phyloP scores from a whole-genome alignment of 2,329 filamentous ascomycete species.

The Trichophyton simii region DNA sequence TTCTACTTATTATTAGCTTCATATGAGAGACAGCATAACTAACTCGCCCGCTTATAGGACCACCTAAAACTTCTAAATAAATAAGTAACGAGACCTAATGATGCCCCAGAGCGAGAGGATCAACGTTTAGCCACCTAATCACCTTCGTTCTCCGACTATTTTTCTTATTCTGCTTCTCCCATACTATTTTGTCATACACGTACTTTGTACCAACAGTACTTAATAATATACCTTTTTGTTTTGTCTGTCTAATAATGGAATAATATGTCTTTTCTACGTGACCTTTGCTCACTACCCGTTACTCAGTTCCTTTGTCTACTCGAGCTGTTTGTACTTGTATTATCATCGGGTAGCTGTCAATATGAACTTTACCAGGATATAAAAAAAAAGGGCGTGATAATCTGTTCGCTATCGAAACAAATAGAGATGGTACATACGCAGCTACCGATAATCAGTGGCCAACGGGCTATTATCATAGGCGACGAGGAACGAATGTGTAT shows the following conservation, averaged over 20 bases:
- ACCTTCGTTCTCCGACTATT: background rate
- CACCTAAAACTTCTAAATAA: conserved; percentile 3
- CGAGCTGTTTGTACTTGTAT: background rate
- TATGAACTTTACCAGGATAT: too few relatives aligned
- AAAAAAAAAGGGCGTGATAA: too few relatives aligned
- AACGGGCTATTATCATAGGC: background rate
- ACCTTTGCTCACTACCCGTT: too few relatives aligned
- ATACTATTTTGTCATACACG: background rate
- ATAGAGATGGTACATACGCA: background rate
- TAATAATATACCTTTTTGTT: conserved; percentile 1
- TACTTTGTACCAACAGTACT: conserved; percentile 3
- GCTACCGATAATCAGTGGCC: background rate
- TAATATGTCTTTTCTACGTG: background rate
- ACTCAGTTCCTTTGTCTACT: too few relatives aligned
- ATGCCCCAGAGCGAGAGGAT: background rate
- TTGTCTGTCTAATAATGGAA: background rate
- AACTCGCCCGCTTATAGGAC: background rate
- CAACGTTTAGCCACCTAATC: background rate
- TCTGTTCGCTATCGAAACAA: too few relatives aligned
- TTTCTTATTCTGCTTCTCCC: background rate
- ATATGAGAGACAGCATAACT: background rate
- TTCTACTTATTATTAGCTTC: background rate
- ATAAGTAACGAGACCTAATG: conserved; percentile 2
- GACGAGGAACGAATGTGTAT: background rate
- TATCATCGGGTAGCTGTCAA: too few relatives aligned